Evolutionary conservation across 169 alveolate genomes (phyloP).

Genomic region (Blepharisma undulans): DNA sequence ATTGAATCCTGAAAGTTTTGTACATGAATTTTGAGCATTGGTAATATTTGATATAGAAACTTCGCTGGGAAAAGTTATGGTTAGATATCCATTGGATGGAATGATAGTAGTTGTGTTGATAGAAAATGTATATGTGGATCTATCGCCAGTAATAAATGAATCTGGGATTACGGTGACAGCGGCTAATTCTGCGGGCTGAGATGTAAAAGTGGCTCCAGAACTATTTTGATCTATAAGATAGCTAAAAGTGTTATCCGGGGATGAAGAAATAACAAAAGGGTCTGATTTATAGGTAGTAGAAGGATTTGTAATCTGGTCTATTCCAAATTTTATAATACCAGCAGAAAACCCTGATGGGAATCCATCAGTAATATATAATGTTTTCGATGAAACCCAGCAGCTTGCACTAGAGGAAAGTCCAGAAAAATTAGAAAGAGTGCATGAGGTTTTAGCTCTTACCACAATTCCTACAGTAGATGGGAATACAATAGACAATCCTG

Average conservation of each 20-base stretch:
- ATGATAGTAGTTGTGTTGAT: neutral
- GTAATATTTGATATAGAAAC: constrained; percentile 14
- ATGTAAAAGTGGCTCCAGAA: constrained; percentile 24
- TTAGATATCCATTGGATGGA: constrained; percentile 11
- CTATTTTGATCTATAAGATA: neutral
- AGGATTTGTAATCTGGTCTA: neutral
- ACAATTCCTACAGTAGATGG: neutral
- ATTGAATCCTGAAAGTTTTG: neutral
- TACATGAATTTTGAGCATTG: constrained; percentile 3
- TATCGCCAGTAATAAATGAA: constrained; percentile 21
- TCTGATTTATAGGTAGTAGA: neutral
- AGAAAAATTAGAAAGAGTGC: neutral
- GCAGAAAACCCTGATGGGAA: constrained; percentile 31
- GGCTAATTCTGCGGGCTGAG: neutral
- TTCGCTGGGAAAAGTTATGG: neutral
- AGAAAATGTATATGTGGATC: neutral
- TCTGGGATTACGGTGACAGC: constrained; percentile 16
- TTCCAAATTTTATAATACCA: constrained; percentile 9
- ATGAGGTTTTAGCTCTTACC: neutral
- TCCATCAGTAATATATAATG: neutral
- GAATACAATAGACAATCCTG: neutral
- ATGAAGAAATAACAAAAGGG: neutral
- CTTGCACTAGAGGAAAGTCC: constrained; percentile 12
- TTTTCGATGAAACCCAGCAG: neutral
- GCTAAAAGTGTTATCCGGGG: neutral